These are phyloP conservation scores for Fusarium irregulare DNA, from an alignment of 2,329 filamentous ascomycete genomes.

Conservation along the genomic window DNA sequence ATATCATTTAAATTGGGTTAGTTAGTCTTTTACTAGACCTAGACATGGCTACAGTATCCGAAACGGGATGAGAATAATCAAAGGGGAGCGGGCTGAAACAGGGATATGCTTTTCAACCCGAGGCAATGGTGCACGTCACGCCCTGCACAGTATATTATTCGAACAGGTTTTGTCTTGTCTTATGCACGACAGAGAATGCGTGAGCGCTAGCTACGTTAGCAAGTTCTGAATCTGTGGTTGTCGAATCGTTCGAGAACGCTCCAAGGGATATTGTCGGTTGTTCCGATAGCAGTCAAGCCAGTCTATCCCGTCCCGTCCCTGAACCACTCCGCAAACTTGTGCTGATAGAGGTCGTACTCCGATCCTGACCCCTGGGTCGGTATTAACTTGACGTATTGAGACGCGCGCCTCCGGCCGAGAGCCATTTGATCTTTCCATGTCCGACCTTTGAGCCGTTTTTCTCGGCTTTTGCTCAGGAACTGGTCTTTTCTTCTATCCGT, in stretches of 20 bases:
- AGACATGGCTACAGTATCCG: not conserved
- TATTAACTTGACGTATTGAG: slow-evolving; percentile 11
- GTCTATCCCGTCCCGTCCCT: slow-evolving; percentile 16
- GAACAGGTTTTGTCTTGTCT: not conserved
- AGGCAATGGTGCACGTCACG: slow-evolving; percentile 21
- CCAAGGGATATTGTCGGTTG: slow-evolving; percentile 25
- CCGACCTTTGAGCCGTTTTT: slow-evolving; percentile 6
- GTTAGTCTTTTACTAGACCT: not conserved
- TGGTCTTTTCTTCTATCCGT: not conserved
- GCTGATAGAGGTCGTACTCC: slow-evolving; percentile 23
- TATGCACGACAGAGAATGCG: slow-evolving; percentile 32
- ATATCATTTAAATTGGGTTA: not conserved
- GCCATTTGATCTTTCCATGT: slow-evolving; percentile 9
- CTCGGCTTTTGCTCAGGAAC: slow-evolving; percentile 12
- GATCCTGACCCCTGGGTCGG: slow-evolving; percentile 13
- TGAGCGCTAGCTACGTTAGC: slow-evolving; percentile 35
- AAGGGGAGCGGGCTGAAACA: slow-evolving; percentile 38
- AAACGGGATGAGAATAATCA: slow-evolving; percentile 29
- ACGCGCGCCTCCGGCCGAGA: slow-evolving; percentile 30
- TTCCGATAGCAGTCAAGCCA: slow-evolving; percentile 19
- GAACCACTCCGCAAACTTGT: slow-evolving; percentile 21
- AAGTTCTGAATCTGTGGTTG: slow-evolving; percentile 18
- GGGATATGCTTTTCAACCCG: slow-evolving; percentile 28
- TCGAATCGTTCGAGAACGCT: slow-evolving; percentile 38
- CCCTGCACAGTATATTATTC: not conserved